Evolutionary conservation across 202 grass and related monocot species (phyloP), one percentile per base, ranked within the genome.

Genomic region (Zoysia matrella): DNA sequence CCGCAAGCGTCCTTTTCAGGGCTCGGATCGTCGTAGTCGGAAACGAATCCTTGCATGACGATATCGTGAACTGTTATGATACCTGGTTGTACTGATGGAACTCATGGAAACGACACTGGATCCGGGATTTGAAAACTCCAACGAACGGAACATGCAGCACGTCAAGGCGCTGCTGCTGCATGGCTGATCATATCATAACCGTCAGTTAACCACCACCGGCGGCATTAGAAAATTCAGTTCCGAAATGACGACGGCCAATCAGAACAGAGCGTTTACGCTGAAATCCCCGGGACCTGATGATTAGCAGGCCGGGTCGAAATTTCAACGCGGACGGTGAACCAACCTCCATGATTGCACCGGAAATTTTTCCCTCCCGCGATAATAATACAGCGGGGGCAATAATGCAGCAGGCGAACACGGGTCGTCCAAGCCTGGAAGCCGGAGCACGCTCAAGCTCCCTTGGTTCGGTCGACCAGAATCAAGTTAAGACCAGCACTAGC

Each of bases 321-420:
- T 16, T 82, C 52, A 63, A 89, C 87, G 61, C 83, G 83, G 83
- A 86, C 83, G 73, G 88, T 90, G 88, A 83, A 73, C 79, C 69
- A 81, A 82, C 78, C 74, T 65, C 53, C 9, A 74, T 86, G 88
- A 86, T 90, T 22, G 22, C 22, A 22, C 22, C 22, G 22, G 22
- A 22, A 22, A 22, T 22, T 22, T 22, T 22, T 22, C 22, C 22
- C 22, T 22, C 22, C 22, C 22, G 22, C 22, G 22, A 22, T 22
- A 22, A 22, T 22, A 22, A 22, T 22, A 22, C 22, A 22, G 22
- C 22, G 22, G 22, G 22, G 22, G 22, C 22, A 22, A 40, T 53
- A 74, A 82, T 79, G 74, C 77, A 68, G 42, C 76, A 70, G 7
- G 56, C 45, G 22, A 71, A 51, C 65, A 84, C 82, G 39, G 56